Conservation (phyloP, 2,329 filamentous ascomycete species). For the Venturia oleaginea region DNA sequence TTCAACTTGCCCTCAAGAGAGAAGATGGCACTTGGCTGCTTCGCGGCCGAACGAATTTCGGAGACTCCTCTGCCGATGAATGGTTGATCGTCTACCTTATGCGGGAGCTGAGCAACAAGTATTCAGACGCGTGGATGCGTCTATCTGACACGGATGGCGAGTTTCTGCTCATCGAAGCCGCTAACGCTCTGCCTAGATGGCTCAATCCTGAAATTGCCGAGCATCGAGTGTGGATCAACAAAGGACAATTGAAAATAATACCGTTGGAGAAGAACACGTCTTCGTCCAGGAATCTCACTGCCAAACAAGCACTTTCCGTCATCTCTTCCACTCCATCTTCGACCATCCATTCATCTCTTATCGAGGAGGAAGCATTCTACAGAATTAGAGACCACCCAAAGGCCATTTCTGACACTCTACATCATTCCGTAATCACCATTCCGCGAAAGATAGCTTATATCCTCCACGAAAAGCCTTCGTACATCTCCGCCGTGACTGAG, state of each 20-base stretch:
- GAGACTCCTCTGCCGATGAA: constrained; percentile 92
- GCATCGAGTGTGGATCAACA: constrained; percentile 81
- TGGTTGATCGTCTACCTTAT: constrained; percentile 93
- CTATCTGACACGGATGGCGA: constrained; percentile 86
- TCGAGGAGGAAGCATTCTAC: constrained; percentile 88
- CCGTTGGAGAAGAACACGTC: constrained; percentile 29
- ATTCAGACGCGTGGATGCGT: constrained; percentile 69
- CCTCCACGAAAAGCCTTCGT: constrained; percentile 63
- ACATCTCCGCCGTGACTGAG: constrained; percentile 77
- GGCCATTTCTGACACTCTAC: constrained; percentile 65
- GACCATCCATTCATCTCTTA: constrained; percentile 60
- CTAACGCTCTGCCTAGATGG: constrained; percentile 80
- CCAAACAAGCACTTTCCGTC: constrained; percentile 54
- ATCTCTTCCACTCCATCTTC: constrained; percentile 48
- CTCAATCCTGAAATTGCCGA: constrained; percentile 82
- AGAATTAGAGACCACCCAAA: constrained; percentile 73
- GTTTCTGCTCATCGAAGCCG: constrained; percentile 89
- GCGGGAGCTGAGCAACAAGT: constrained; percentile 66
- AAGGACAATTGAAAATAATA: constrained; percentile 67
- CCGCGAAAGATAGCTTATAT: constrained; percentile 76
- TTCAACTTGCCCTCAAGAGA: constrained; percentile 56
- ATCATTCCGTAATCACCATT: constrained; percentile 63
- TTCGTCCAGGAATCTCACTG: constrained; percentile 42
- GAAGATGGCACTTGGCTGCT: constrained; percentile 54
- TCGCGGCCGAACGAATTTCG: constrained; percentile 72